These are phyloP conservation scores for Spinacia oleracea DNA, from an alignment of 179 eudicot species.

Conservation along the genomic window DNA sequence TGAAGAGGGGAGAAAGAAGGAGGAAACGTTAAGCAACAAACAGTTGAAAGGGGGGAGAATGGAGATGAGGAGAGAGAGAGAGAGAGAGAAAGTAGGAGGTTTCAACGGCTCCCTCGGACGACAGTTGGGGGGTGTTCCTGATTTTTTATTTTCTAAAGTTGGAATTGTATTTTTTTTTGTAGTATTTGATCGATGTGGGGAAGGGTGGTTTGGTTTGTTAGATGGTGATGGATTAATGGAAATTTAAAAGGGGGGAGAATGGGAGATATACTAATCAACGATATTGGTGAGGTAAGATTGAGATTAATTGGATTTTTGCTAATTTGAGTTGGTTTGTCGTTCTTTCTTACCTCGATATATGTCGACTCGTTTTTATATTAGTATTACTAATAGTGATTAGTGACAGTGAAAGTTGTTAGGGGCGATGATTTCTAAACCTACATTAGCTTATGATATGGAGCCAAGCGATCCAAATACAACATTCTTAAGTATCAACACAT, in stretches of 20 bases:
- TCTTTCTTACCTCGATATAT: background rate
- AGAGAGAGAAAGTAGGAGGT: background rate
- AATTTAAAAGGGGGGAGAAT: background rate
- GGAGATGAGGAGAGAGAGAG: background rate
- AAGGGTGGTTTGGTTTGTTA: background rate
- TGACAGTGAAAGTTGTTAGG: too few species aligned
- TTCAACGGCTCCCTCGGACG: slow-evolving; percentile 34
- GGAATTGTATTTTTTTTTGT: background rate
- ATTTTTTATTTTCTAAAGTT: background rate
- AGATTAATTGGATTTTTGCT: background rate
- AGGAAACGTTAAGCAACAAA: slow-evolving; percentile 50
- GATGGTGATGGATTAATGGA: slow-evolving; percentile 14
- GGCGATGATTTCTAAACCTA: too few species aligned
- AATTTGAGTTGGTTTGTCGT: background rate
- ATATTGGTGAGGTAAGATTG: background rate
- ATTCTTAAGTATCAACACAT: too few species aligned
- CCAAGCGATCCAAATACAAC: too few species aligned
- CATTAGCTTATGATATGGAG: too few species aligned
- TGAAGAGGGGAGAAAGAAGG: slow-evolving; percentile 23
- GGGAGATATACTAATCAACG: background rate
- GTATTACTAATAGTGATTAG: too few species aligned
- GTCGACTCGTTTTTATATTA: background rate
- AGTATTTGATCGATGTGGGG: slow-evolving; percentile 11
- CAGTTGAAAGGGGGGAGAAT: slow-evolving; percentile 26
- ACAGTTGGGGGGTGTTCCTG: slow-evolving; percentile 25